These are phyloP conservation scores for Wickerhamomyces kurtzmanii DNA, from an alignment of 805 yeast genomes.

Conservation along the genomic window DNA sequence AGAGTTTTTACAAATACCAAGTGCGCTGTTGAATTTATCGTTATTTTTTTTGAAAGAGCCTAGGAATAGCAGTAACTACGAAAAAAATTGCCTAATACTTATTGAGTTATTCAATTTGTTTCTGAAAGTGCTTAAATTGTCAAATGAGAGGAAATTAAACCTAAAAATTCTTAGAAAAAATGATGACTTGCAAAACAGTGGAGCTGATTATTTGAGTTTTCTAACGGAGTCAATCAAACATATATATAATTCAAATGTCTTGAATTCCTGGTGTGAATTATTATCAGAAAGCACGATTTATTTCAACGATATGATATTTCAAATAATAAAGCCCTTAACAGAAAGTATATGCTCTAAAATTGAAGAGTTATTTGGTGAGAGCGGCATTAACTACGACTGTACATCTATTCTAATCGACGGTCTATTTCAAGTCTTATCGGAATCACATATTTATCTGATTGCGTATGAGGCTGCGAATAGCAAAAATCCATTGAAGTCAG, in stretches of 20 bases:
- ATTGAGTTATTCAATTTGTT: too few relatives aligned
- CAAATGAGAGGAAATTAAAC: conserved; percentile 19
- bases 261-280: conserved; percentile 35
- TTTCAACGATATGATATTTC: conserved; percentile 41
- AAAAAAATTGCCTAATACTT: too few relatives aligned
- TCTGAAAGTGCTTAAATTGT: conserved; percentile 19
- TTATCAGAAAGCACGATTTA: conserved; percentile 41
- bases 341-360: conserved; percentile 28
- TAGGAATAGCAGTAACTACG: too few relatives aligned
- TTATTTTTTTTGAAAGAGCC: conserved; percentile 27
- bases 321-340: conserved; percentile 42
- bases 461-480: conserved; percentile 22
- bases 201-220: too few relatives aligned
- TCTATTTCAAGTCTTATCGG: conserved; percentile 15
- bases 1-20: too few relatives aligned
- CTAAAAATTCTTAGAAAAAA: conserved; percentile 20
- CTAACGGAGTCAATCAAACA: too few relatives aligned
- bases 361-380: conserved; percentile 8
- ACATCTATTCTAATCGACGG: conserved; percentile 41
- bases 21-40: conserved; percentile 25
- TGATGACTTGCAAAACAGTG: too few relatives aligned
- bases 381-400: conserved; percentile 31
- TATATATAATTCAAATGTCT: conserved; percentile 24
- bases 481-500: conserved; percentile 28
- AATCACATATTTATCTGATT: conserved; percentile 44